Percentiles rank a stretch among this genome's conserved stretches.
phyloP scores from a whole-genome alignment of 129 eudicot genomes.

The Heracleum sosnowskyi region DNA sequence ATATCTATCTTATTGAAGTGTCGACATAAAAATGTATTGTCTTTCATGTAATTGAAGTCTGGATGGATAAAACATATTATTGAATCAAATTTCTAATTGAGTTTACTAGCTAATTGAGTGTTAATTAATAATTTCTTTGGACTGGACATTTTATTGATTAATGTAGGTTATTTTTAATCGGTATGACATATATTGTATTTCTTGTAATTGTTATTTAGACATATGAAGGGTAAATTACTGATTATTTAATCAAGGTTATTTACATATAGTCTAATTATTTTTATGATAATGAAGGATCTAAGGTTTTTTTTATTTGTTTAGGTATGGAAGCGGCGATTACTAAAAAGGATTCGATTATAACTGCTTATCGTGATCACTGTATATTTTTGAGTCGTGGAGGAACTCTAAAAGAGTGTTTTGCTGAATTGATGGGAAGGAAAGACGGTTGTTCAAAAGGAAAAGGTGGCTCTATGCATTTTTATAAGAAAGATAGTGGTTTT shows the following conservation, averaged over 20 bases:
- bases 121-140: too few relatives aligned
- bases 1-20: neutral
- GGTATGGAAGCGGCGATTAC: constrained; percentile 97
- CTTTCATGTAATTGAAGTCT: neutral
- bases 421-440: constrained; percentile 84
- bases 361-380: constrained; percentile 89
- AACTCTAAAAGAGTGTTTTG: constrained; percentile 47
- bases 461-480: constrained; percentile 98
- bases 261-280: too few relatives aligned
- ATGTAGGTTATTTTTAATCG: too few relatives aligned
- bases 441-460: constrained; percentile 89
- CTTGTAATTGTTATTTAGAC: too few relatives aligned
- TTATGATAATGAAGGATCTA: too few relatives aligned
- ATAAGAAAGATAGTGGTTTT: constrained; percentile 72
- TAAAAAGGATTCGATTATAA: constrained; percentile 70
- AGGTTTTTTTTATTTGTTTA: neutral
- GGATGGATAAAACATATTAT: neutral
- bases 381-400: constrained; percentile 78
- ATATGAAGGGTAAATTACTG: too few relatives aligned
- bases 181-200: too few relatives aligned
- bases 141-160: too few relatives aligned
- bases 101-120: too few relatives aligned
- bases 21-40: neutral
- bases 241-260: too few relatives aligned
- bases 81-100: too few relatives aligned